These are phyloP conservation scores for Ophiostoma ulmi DNA, from an alignment of 2,329 filamentous ascomycete genomes.

Conservation along the genomic window DNA sequence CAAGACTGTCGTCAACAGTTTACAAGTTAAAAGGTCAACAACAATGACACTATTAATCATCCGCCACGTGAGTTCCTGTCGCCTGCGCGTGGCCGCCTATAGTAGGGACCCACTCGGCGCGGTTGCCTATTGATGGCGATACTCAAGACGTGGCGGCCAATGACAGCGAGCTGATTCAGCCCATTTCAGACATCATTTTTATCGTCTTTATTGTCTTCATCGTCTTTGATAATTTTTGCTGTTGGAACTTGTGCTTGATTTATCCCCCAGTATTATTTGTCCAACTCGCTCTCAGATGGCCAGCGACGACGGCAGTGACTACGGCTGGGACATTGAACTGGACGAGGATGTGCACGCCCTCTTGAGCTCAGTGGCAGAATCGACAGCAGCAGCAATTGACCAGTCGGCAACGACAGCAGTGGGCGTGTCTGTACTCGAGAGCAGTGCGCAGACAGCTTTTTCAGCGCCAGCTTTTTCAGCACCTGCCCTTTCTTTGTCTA, in stretches of 20 bases:
- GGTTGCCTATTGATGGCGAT: neutral
- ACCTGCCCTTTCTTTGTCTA: neutral
- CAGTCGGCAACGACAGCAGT: neutral
- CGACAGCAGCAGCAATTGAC: neutral
- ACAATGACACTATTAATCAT: neutral
- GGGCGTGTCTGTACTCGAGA: neutral
- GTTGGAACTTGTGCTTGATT: too few species aligned
- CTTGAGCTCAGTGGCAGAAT: conserved; percentile 4
- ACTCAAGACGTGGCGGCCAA: neutral
- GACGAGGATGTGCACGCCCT: conserved; percentile 40
- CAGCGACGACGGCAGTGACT: conserved; percentile 38
- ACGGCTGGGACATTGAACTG: conserved; percentile 43
- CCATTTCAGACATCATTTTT: neutral
- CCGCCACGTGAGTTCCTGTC: conserved; percentile 22
- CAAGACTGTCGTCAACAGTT: too few species aligned
- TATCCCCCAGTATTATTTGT: too few species aligned
- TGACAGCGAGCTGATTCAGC: neutral
- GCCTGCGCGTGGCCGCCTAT: conserved; percentile 6
- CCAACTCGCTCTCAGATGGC: neutral
- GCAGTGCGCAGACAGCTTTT: neutral
- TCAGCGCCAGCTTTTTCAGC: too few species aligned
- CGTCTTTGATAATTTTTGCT: too few species aligned
- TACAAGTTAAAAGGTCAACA: too few species aligned
- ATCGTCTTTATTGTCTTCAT: too few species aligned
- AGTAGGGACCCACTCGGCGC: neutral